Evolutionary conservation across 495 filamentous ascomycete species (phyloP).

Genomic region (Annulohypoxylon nitens): DNA sequence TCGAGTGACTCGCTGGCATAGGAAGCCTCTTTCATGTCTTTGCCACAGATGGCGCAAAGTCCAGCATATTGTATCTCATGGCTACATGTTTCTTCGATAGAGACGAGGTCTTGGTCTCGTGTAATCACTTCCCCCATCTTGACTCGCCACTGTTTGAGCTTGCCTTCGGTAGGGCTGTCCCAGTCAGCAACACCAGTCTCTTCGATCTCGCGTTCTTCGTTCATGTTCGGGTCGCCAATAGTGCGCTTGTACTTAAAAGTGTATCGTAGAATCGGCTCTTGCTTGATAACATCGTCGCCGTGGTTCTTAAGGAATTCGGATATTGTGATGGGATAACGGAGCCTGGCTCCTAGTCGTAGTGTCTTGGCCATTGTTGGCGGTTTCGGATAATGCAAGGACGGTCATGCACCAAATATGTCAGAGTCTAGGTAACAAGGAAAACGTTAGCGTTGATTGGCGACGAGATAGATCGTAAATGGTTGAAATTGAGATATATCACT

Average conservation of each 20-base stretch:
- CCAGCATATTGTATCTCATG: slow-evolving; percentile 92
- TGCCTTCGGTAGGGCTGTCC: slow-evolving; percentile 85
- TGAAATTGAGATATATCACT: slow-evolving; percentile 7
- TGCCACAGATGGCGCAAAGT: slow-evolving; percentile 91
- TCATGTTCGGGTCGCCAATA: slow-evolving; percentile 76
- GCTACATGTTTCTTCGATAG: slow-evolving; percentile 90
- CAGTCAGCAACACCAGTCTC: slow-evolving; percentile 81
- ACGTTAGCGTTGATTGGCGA: slow-evolving; percentile 16
- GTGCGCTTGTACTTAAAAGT: slow-evolving; percentile 79
- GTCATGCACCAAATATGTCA: slow-evolving; percentile 21
- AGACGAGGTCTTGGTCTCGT: slow-evolving; percentile 70
- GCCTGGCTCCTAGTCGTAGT: slow-evolving; percentile 64
- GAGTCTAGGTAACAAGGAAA: slow-evolving; percentile 7
- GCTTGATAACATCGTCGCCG: slow-evolving; percentile 78
- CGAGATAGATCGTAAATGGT: neutral
- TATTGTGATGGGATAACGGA: slow-evolving; percentile 96
- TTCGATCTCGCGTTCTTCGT: slow-evolving; percentile 67
- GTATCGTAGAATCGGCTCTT: slow-evolving; percentile 85
- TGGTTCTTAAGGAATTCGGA: slow-evolving; percentile 82
- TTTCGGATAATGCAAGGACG: slow-evolving; percentile 10
- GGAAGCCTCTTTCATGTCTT: slow-evolving; percentile 88
- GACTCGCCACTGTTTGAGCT: slow-evolving; percentile 80
- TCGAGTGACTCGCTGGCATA: slow-evolving; percentile 66
- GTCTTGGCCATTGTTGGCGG: slow-evolving; percentile 54
- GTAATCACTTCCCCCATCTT: slow-evolving; percentile 77